phyloP scores from a whole-genome alignment of 495 filamentous ascomycete genomes.

The Cercophora sp. region DNA sequence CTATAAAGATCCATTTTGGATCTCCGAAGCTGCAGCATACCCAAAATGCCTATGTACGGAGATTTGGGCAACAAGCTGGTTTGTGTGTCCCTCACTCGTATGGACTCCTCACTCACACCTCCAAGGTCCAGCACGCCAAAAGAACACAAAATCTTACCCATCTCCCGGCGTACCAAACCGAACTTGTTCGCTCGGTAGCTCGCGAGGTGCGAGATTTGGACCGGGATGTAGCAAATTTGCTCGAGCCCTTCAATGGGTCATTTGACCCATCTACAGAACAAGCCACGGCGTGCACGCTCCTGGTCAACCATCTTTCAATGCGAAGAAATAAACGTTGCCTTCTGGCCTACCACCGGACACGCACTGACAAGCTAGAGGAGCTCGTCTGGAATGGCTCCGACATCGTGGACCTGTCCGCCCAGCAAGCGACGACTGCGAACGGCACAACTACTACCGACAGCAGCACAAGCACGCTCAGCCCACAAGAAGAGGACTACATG shows the following conservation, averaged over 20 bases:
- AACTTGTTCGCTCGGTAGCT: conserved; percentile 80
- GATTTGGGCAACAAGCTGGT: conserved; percentile 85
- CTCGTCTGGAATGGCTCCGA: conserved; percentile 90
- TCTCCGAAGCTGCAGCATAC: not conserved
- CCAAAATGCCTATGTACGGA: conserved; percentile 70
- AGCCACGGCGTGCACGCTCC: conserved; percentile 76
- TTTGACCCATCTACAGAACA: conserved; percentile 86
- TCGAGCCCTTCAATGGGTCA: conserved; percentile 74
- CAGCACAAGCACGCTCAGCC: conserved; percentile 74
- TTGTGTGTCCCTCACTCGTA: conserved; percentile 19
- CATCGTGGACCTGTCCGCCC: conserved; percentile 51
- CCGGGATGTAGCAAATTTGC: conserved; percentile 75
- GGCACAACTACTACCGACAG: conserved; percentile 33
- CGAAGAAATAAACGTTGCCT: conserved; percentile 94
- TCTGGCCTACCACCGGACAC: conserved; percentile 86
- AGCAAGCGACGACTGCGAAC: conserved; percentile 30
- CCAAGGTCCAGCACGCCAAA: conserved; percentile 95
- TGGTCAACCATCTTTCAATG: conserved; percentile 94
- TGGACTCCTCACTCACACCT: conserved; percentile 18
- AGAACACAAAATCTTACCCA: conserved; percentile 83
- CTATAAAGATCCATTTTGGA: too few relatives aligned
- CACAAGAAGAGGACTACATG: conserved; percentile 96
- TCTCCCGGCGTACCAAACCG: conserved; percentile 90
- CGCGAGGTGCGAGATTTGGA: conserved; percentile 93
- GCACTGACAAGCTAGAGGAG: conserved; percentile 88